Evolutionary conservation across 495 filamentous ascomycete genomes (phyloP).

Genomic region (Penicillium desertorum): DNA sequence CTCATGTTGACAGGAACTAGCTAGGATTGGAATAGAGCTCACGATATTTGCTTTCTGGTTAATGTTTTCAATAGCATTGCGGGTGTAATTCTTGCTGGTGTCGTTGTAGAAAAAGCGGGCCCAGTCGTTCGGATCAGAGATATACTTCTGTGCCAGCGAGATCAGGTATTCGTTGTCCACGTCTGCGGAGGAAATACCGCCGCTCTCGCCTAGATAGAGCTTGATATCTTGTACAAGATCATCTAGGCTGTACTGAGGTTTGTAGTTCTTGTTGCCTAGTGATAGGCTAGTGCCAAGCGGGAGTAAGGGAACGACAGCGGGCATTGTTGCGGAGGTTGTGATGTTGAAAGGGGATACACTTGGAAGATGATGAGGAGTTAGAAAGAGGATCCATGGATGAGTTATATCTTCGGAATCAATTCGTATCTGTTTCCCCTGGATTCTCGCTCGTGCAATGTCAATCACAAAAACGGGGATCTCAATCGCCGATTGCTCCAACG

Average conservation of each 20-base stretch:
- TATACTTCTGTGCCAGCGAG: constrained; percentile 33
- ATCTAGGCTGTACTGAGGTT: constrained; percentile 28
- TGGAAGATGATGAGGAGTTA: neutral
- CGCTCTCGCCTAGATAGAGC: constrained; percentile 27
- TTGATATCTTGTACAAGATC: constrained; percentile 35
- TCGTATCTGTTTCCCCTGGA: constrained; percentile 6
- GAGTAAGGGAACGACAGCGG: constrained; percentile 14
- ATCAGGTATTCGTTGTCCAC: constrained; percentile 33
- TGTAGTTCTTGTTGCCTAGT: constrained; percentile 23
- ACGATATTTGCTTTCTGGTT: constrained; percentile 41
- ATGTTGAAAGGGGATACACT: neutral
- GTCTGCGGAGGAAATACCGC: constrained; percentile 33
- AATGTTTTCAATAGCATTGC: constrained; percentile 41
- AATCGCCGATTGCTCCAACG: constrained; percentile 13
- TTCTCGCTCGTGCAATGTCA: constrained; percentile 5
- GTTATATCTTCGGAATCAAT: constrained; percentile 4
- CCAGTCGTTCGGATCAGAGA: constrained; percentile 37
- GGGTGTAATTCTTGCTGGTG: constrained; percentile 40
- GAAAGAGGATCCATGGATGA: neutral
- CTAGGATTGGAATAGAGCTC: neutral
- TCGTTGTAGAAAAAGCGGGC: constrained; percentile 36
- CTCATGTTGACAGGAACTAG: neutral
- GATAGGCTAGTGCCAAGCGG: constrained; percentile 19
- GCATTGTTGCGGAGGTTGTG: constrained; percentile 16
- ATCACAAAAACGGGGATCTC: constrained; percentile 1